Percentiles rank a stretch among this genome's conserved stretches.
Conservation (phyloP, 345 rosid species). For the Fremontodendron californicum region DNA sequence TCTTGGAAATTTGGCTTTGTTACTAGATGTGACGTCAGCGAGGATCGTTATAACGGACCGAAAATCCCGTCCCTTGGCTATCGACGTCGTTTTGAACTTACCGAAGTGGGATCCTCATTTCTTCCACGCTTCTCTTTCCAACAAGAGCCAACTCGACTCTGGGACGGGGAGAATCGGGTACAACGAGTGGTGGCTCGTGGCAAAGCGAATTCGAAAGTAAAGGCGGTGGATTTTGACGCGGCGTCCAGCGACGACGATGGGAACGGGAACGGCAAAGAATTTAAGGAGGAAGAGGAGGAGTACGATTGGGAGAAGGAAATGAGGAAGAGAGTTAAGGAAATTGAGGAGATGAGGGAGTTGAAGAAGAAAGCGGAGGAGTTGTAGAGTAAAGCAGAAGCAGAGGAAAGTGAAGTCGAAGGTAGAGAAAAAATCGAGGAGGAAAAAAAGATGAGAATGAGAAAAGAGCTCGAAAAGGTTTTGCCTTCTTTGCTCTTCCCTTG, state of each 20-base stretch:
- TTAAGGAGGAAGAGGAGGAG: conserved; percentile 38
- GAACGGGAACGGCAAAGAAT: conserved; percentile 40
- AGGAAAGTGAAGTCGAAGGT: conserved; percentile 33
- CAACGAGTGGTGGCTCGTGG: conserved; percentile 44
- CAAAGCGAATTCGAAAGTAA: conserved; percentile 58
- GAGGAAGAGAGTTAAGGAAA: conserved; percentile 68
- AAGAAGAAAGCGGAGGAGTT: conserved; percentile 90
- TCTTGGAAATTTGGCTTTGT: conserved; percentile 59
- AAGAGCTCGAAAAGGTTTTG: conserved; percentile 81
- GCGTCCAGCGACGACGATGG: conserved; percentile 47
- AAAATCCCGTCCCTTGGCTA: conserved; percentile 43
- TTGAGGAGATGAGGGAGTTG: conserved; percentile 78
- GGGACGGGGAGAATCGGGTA: conserved; percentile 49
- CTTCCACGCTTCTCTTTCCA: conserved; percentile 25
- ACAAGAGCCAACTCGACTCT: conserved; percentile 46
- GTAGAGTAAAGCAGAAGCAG: conserved; percentile 49
- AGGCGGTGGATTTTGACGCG: conserved; percentile 70
- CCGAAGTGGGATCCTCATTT: conserved; percentile 49
- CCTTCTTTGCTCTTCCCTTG: not conserved
- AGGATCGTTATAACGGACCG: conserved; percentile 52
- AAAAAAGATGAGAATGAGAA: conserved; percentile 76
- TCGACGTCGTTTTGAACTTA: conserved; percentile 47
- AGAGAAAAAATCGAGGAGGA: conserved; percentile 75
- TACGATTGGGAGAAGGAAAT: conserved; percentile 72
- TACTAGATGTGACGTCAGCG: conserved; percentile 50